Base-by-base conservation (phyloP, 73 alveolate genomes). In the Uronychia binucleata region DNA sequence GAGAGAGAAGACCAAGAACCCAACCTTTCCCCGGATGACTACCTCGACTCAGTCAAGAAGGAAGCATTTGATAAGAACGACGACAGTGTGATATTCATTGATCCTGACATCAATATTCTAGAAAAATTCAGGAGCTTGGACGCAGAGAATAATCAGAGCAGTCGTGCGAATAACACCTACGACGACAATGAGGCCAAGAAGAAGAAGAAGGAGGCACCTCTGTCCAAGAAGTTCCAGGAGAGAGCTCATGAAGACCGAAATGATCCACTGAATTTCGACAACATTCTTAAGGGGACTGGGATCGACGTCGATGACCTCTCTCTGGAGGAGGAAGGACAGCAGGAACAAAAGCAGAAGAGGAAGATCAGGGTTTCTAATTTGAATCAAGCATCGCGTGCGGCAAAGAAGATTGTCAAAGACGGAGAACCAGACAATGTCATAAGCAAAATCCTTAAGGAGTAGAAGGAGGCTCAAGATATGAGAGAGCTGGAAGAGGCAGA, bases 111-210 rank as follows among this genome's bases (percentile, higher is more conserved):
- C 28, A 81, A 81, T 46, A 85, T 90, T 58, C 80, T 83, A 83
- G 96, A 90, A 75, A 85, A 85, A 67, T 81, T 90, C 35, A 92
- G 75, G 25, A 25, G 59, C 30, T 80, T 90, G 14, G 95, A 90
- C 59, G 57, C 85, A 27, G 82, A 30, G 35, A 80, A 91, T 67
- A 90, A 90, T 83, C 59, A 75, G 34, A 86, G 75, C 30, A 59
- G 31, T 28, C 26, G 81, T 8, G 26, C 81, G 0, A 90, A 90
- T 77, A 90, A 90, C 80, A 26, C 80, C 11, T 29, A 86, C 30
- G 59, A 46, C n/a, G 96, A 93, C 30, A 93, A 93, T 1, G 28
- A 78, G 34, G 58, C 30, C 33, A 81, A 89, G 29, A 26, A 26
- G 32, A 85, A 90, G 75, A 29, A 75, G 57, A 77, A 35, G 14